Conservation (phyloP, 345 rosid genomes). For the Salix dunnii region DNA sequence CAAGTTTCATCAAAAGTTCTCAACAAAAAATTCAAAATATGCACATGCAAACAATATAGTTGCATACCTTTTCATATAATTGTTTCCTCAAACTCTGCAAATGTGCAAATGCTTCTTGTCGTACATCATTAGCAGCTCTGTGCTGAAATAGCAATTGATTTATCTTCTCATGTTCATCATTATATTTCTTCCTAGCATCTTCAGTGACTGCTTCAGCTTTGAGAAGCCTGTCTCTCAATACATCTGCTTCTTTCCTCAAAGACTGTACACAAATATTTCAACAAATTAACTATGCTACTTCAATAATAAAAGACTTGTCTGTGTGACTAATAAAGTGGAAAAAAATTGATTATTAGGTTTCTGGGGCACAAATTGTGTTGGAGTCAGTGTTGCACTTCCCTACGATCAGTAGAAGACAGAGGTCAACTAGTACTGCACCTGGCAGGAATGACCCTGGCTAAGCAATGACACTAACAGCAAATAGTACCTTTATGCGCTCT, state of each 20-base stretch:
- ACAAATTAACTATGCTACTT: not conserved
- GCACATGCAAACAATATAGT: not conserved
- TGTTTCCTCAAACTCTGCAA: conserved; percentile 52
- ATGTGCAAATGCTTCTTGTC: conserved; percentile 67
- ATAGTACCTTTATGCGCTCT: conserved; percentile 70
- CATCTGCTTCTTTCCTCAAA: conserved; percentile 65
- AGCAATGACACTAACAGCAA: not conserved
- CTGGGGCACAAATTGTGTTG: no score
- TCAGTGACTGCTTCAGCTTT: conserved; percentile 57
- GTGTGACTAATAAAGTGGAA: not conserved
- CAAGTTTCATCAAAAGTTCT: not conserved
- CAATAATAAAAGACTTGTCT: not conserved
- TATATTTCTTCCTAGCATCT: conserved; percentile 49
- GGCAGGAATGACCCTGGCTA: not conserved
- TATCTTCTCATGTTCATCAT: conserved; percentile 42
- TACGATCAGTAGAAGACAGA: no score
- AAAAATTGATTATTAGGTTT: not conserved
- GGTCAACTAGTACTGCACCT: no score
- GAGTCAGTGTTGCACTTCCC: no score
- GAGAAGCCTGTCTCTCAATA: conserved; percentile 44
- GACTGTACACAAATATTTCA: conserved; percentile 31
- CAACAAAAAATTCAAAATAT: not conserved
- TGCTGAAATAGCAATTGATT: conserved; percentile 42
- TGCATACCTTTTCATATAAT: conserved; percentile 57
- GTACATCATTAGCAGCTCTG: conserved; percentile 56